A percentile compares a stretch with the other conserved stretches of the same genome.
Evolutionary conservation across 2,329 filamentous ascomycete genomes (phyloP).

Genomic region (Penicillium sclerotiorum): DNA sequence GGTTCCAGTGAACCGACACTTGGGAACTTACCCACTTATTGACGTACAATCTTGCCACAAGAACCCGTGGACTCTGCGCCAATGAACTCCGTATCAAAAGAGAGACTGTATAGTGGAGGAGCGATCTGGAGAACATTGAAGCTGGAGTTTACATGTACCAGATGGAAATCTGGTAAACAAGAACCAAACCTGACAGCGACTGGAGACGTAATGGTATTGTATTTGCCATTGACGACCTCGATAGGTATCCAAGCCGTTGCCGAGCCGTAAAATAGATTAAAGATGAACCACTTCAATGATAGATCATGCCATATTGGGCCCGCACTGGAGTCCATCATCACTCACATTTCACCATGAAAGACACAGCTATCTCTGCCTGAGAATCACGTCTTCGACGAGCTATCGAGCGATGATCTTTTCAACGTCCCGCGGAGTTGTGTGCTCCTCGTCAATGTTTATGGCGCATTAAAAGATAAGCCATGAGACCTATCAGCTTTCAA

Average conservation of each 20-base stretch:
- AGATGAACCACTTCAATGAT: background rate
- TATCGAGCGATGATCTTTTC: too few relatives aligned
- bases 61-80: background rate
- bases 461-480: slow-evolving; percentile 2
- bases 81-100: too few relatives aligned
- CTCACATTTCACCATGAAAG: too few relatives aligned
- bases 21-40: too few relatives aligned
- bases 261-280: background rate
- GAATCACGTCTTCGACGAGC: too few relatives aligned
- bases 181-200: background rate
- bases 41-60: too few relatives aligned
- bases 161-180: background rate
- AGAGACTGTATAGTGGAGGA: background rate
- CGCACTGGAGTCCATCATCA: too few relatives aligned
- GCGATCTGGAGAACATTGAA: background rate
- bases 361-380: too few relatives aligned
- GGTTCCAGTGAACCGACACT: too few relatives aligned
- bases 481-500: slow-evolving; percentile 10
- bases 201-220: background rate
- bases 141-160: background rate
- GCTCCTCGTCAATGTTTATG: too few relatives aligned
- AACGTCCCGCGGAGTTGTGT: slow-evolving; percentile 3
- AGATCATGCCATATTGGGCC: too few relatives aligned
- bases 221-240: background rate
- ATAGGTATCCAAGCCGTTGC: too few relatives aligned